Evolutionary conservation across 2,329 filamentous ascomycete species (phyloP).

Genomic region (Cladophialophora bantiana): DNA sequence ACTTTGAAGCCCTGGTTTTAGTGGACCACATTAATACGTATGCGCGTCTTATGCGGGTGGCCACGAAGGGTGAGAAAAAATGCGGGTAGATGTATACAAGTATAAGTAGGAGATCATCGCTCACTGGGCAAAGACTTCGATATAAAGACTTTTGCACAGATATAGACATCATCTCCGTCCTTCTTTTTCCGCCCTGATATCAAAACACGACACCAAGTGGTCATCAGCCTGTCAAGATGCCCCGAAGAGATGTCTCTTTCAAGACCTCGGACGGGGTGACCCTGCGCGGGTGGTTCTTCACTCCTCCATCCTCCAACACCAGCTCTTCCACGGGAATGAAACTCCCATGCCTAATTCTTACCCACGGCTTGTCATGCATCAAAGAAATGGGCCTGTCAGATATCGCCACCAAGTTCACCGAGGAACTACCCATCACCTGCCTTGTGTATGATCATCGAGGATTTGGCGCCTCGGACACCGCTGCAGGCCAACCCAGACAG

Average conservation of each 20-base stretch:
- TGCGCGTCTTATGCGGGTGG: too few species aligned
- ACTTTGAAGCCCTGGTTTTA: too few species aligned
- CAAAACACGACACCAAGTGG: background rate
- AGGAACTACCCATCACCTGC: constrained; percentile 29
- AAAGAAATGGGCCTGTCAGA: constrained; percentile 38
- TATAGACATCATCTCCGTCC: background rate
- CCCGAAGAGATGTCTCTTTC: constrained; percentile 34
- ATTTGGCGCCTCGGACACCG: constrained; percentile 44
- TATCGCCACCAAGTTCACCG: constrained; percentile 29
- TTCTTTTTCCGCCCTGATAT: background rate
- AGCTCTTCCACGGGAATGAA: constrained; percentile 4
- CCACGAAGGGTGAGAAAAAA: background rate
- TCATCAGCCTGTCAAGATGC: constrained; percentile 16
- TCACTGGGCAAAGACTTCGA: background rate
- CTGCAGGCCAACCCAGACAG: constrained; percentile 45
- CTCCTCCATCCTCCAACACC: background rate
- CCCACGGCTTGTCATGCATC: constrained; percentile 35
- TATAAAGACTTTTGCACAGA: background rate
- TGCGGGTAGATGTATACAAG: too few species aligned
- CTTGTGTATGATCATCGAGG: constrained; percentile 46
- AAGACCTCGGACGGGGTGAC: constrained; percentile 38
- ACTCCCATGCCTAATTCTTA: constrained; percentile 37
- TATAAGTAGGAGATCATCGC: too few species aligned
- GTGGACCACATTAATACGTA: too few species aligned
- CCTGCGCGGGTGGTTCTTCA: constrained; percentile 39